phyloP scores from a whole-genome alignment of 495 filamentous ascomycete genomes.

The Lasiosphaeriaceae sp. region DNA sequence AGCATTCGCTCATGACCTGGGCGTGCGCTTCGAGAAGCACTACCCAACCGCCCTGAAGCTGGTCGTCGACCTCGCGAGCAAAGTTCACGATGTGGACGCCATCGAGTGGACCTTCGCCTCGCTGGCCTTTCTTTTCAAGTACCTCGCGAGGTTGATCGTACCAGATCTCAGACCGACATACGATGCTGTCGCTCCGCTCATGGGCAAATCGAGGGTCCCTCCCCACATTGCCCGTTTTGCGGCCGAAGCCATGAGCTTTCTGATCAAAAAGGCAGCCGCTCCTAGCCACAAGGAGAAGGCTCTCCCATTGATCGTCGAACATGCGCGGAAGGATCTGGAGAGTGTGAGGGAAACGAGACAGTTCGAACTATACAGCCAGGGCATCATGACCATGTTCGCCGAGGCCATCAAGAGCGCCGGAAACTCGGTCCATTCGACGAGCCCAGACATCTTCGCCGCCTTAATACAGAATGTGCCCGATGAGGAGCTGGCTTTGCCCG shows the following conservation, averaged over 20 bases:
- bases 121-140: slow-evolving; percentile 95
- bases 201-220: slow-evolving; percentile 79
- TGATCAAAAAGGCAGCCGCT: slow-evolving; percentile 81
- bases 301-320: slow-evolving; percentile 62
- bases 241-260: slow-evolving; percentile 90
- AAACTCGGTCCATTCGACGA: slow-evolving; percentile 74
- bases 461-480: slow-evolving; percentile 52
- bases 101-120: slow-evolving; percentile 96
- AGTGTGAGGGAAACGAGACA: slow-evolving; percentile 47
- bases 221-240: slow-evolving; percentile 84
- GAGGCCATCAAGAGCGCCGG: slow-evolving; percentile 86
- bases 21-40: slow-evolving; percentile 81
- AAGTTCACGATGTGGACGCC: slow-evolving; percentile 61
- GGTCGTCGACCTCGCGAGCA: slow-evolving; percentile 52
- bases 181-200: slow-evolving; percentile 75
- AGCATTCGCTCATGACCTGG: slow-evolving; percentile 89
- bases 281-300: slow-evolving; percentile 69
- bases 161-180: slow-evolving; percentile 81
- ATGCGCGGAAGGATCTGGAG: slow-evolving; percentile 64
- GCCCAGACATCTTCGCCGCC: slow-evolving; percentile 61
- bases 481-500: slow-evolving; percentile 42
- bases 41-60: slow-evolving; percentile 68
- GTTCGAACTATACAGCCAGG: slow-evolving; percentile 67
- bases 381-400: slow-evolving; percentile 83
- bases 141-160: slow-evolving; percentile 78